Evolutionary conservation across 768 basidiomycete genomes (phyloP).

Genomic region (Lyophyllum shimeji): DNA sequence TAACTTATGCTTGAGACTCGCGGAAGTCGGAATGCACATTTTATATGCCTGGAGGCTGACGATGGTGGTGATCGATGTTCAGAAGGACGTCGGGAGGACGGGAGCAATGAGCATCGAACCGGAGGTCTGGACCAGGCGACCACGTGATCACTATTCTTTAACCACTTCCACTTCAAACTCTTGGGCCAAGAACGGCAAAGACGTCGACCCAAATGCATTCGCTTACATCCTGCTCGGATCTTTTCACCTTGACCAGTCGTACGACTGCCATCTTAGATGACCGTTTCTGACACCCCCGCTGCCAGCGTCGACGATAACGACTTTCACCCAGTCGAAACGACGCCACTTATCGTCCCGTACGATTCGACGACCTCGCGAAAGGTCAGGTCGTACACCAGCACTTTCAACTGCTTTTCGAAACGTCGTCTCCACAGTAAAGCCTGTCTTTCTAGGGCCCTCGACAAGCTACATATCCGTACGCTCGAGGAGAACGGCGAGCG

Average conservation of each 20-base stretch:
- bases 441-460: background rate
- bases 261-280: constrained; percentile 3
- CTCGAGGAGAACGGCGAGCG: background rate
- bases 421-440: constrained; percentile 9
- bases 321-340: constrained; percentile 9
- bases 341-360: constrained; percentile 9
- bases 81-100: too few species aligned
- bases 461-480: background rate
- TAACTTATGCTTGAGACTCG: background rate
- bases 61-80: too few species aligned
- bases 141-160: background rate
- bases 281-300: background rate
- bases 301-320: background rate
- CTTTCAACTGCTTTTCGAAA: constrained; percentile 4
- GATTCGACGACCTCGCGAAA: constrained; percentile 2
- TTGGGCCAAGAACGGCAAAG: background rate
- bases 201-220: background rate
- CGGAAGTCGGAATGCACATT: background rate
- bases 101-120: too few species aligned
- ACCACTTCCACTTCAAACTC: too few species aligned
- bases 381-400: constrained; percentile 8
- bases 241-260: background rate
- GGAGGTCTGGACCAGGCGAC: background rate
- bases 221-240: background rate
- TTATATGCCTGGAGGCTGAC: background rate